These are phyloP conservation scores for Theileria parva DNA, from an alignment of 169 alveolate species.

Conservation along the genomic window DNA sequence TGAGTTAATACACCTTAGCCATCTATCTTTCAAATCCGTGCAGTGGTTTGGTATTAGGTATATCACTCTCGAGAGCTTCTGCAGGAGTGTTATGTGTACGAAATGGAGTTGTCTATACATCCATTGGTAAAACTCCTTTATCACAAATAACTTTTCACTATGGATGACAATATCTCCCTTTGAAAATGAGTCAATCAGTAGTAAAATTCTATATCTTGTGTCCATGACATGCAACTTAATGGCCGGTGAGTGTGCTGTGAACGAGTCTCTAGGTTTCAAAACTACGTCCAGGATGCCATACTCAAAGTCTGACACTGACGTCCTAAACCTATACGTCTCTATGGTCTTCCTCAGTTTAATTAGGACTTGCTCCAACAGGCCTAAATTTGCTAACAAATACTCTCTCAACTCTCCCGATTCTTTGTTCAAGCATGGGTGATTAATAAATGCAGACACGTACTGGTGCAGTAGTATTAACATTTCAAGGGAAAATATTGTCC, in stretches of 20 bases:
- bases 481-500: slow-evolving; percentile 50
- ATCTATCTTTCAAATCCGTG: slow-evolving; percentile 10
- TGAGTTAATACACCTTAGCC: slow-evolving; percentile 35
- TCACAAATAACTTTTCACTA: slow-evolving; percentile 26
- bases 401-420: slow-evolving; percentile 34
- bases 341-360: slow-evolving; percentile 43
- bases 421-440: slow-evolving; percentile 45
- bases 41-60: slow-evolving; percentile 30
- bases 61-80: slow-evolving; percentile 57
- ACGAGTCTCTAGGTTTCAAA: slow-evolving; percentile 49
- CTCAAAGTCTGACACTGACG: not conserved
- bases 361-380: slow-evolving; percentile 47
- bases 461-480: slow-evolving; percentile 39
- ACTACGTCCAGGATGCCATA: slow-evolving; percentile 35
- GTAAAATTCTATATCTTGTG: slow-evolving; percentile 47
- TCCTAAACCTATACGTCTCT: slow-evolving; percentile 15
- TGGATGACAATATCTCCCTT: slow-evolving; percentile 38
- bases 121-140: slow-evolving; percentile 38
- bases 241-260: slow-evolving; percentile 27
- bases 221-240: slow-evolving; percentile 47
- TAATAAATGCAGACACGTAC: slow-evolving; percentile 27
- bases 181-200: slow-evolving; percentile 49
- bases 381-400: slow-evolving; percentile 48
- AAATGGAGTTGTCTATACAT: slow-evolving; percentile 44
- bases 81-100: slow-evolving; percentile 32